Evolutionary conservation across 139 green algal genomes (phyloP).

Genomic region (Tetraselmis striata): DNA sequence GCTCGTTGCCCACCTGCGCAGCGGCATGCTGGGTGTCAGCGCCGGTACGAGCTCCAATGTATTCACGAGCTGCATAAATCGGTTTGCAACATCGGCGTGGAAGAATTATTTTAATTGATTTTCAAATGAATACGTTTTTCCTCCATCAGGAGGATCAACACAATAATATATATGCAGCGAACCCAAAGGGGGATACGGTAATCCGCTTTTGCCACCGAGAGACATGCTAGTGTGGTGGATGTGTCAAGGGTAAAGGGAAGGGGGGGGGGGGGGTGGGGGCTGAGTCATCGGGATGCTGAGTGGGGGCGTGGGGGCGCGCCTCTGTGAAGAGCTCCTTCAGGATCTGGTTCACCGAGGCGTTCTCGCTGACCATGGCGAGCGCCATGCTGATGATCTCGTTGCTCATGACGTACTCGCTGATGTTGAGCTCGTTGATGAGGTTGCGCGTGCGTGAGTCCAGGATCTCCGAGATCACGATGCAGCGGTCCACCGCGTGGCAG

Average conservation of each 20-base stretch:
- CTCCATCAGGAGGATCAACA: background rate
- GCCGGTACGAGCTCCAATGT: no score
- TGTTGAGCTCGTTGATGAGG: conserved; percentile 34
- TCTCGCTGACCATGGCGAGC: conserved; percentile 48
- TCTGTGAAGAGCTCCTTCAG: conserved; percentile 48
- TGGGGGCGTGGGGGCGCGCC: background rate
- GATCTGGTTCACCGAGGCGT: conserved; percentile 39
- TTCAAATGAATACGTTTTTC: background rate
- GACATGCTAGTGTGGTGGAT: no score
- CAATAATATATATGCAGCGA: no score
- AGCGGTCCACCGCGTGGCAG: background rate
- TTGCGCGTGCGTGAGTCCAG: conserved; percentile 39
- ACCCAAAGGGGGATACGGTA: no score
- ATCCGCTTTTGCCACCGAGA: no score
- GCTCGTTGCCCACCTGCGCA: conserved; percentile 36
- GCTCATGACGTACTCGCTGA: conserved; percentile 44
- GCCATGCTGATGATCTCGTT: conserved; percentile 51
- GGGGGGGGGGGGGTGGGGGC: no score
- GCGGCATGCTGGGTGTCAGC: no score
- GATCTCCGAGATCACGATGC: conserved; percentile 47
- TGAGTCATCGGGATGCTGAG: no score
- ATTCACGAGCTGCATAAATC: no score
- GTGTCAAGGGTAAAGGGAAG: no score
- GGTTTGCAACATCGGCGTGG: no score
- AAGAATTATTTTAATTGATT: no score